phyloP scores from a whole-genome alignment of 768 basidiomycete genomes.

The Podaxis sp. region DNA sequence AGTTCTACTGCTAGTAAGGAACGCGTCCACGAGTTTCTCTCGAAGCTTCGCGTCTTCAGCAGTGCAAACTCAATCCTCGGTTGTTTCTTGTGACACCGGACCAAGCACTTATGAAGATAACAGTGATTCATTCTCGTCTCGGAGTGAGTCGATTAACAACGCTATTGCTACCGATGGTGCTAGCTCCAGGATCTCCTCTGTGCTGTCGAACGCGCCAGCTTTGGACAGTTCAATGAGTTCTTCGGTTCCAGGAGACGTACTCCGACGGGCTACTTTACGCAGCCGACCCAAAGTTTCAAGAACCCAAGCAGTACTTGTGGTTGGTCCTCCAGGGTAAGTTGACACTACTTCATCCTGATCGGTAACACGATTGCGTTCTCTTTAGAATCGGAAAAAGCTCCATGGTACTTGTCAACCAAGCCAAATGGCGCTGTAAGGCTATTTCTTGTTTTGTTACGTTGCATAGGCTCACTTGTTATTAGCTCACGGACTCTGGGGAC shows the following conservation, averaged over 20 bases:
- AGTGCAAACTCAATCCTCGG: slow-evolving; percentile 36
- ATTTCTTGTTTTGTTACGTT: neutral
- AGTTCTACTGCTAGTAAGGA: slow-evolving; percentile 33
- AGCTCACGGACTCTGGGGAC: slow-evolving; percentile 76
- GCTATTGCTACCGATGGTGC: slow-evolving; percentile 20
- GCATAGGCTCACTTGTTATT: neutral
- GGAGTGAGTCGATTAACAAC: slow-evolving; percentile 37
- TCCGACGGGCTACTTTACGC: slow-evolving; percentile 45
- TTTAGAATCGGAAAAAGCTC: slow-evolving; percentile 72
- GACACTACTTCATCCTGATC: slow-evolving; percentile 7
- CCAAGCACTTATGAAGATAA: slow-evolving; percentile 36
- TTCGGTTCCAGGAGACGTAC: slow-evolving; percentile 38
- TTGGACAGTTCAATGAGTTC: slow-evolving; percentile 29
- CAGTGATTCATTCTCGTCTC: slow-evolving; percentile 43
- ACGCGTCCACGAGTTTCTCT: slow-evolving; percentile 60
- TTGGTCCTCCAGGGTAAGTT: slow-evolving; percentile 63
- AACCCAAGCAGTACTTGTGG: slow-evolving; percentile 61
- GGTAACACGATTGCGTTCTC: slow-evolving; percentile 15
- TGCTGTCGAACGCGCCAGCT: slow-evolving; percentile 22
- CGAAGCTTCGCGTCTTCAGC: slow-evolving; percentile 46
- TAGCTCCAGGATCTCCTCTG: slow-evolving; percentile 22
- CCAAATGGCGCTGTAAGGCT: slow-evolving; percentile 63
- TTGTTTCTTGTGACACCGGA: slow-evolving; percentile 29
- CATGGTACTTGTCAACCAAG: slow-evolving; percentile 66
- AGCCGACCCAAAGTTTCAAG: slow-evolving; percentile 42